Evolutionary conservation across 441 rosid genomes (phyloP).

Genomic region (Brassica balearica): DNA sequence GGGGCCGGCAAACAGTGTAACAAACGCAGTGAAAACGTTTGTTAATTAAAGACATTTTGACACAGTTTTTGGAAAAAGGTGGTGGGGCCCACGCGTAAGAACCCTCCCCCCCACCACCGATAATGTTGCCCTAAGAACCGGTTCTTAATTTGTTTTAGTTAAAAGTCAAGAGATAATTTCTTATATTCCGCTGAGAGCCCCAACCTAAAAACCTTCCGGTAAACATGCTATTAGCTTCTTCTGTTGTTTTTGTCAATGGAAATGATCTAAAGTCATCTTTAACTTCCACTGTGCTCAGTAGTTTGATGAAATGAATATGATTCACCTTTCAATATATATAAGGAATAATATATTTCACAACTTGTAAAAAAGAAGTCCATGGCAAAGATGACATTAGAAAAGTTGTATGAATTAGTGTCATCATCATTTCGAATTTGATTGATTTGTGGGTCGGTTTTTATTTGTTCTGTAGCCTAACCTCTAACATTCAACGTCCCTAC

Average conservation of each 20-base stretch:
- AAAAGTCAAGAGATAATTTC: too few species aligned
- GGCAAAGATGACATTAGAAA: conserved; percentile 31
- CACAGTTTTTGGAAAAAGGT: too few species aligned
- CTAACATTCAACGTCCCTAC: conserved; percentile 46
- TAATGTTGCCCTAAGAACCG: too few species aligned
- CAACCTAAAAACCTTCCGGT: too few species aligned
- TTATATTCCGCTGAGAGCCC: too few species aligned
- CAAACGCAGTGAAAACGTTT: too few species aligned
- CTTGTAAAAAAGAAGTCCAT: conserved; percentile 24
- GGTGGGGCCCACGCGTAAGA: too few species aligned
- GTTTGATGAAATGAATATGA: conserved; percentile 25
- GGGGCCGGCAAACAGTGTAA: too few species aligned
- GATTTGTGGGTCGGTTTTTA: conserved; percentile 41
- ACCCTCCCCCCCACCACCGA: too few species aligned
- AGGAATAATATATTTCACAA: conserved; percentile 27
- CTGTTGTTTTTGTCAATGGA: conserved; percentile 1
- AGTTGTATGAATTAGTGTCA: conserved; percentile 27
- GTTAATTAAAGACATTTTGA: too few species aligned
- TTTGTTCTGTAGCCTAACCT: conserved; percentile 41
- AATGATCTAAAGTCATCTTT: conserved; percentile 18
- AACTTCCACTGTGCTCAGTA: conserved; percentile 28
- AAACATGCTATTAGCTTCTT: neutral
- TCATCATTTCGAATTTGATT: conserved; percentile 36
- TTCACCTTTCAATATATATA: conserved; percentile 6
- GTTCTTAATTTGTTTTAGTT: too few species aligned